Evolutionary conservation across 1,284 basidiomycete genomes (phyloP).

Genomic region (Ustilago trichophora): DNA sequence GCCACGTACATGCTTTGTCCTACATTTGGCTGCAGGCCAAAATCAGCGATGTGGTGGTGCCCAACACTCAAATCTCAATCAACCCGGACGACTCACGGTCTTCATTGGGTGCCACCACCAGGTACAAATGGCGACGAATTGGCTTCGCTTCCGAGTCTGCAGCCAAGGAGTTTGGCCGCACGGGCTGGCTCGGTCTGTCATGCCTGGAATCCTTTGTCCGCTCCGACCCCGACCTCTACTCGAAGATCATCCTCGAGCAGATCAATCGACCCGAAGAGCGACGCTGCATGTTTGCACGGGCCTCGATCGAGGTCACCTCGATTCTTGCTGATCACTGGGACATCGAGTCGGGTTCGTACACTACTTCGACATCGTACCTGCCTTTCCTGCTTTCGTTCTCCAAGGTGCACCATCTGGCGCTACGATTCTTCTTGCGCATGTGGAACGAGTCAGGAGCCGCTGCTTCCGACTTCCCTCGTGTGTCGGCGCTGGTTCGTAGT

Average conservation of each 20-base stretch:
- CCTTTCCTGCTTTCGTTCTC: slow-evolving; percentile 89
- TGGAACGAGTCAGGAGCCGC: slow-evolving; percentile 92
- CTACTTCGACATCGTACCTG: slow-evolving; percentile 82
- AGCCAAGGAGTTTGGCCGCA: slow-evolving; percentile 80
- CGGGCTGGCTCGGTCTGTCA: slow-evolving; percentile 75
- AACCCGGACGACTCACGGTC: slow-evolving; percentile 66
- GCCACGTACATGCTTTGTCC: slow-evolving; percentile 56
- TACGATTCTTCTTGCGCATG: slow-evolving; percentile 90
- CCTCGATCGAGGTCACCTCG: slow-evolving; percentile 86
- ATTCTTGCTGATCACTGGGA: slow-evolving; percentile 60
- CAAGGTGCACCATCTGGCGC: slow-evolving; percentile 79
- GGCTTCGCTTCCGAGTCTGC: slow-evolving; percentile 84
- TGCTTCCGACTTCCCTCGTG: slow-evolving; percentile 73
- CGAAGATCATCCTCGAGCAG: slow-evolving; percentile 87
- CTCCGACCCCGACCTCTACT: slow-evolving; percentile 80
- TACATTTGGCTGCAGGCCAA: slow-evolving; percentile 61
- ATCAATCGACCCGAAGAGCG: slow-evolving; percentile 78
- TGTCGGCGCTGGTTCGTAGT: slow-evolving; percentile 82
- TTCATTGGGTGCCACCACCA: slow-evolving; percentile 67
- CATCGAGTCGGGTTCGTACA: slow-evolving; percentile 70
- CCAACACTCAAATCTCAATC: slow-evolving; percentile 71
- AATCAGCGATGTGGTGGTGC: slow-evolving; percentile 70
- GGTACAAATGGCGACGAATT: slow-evolving; percentile 78
- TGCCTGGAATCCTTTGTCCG: slow-evolving; percentile 80
- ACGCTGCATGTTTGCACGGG: slow-evolving; percentile 84